A percentile compares a stretch with the other conserved stretches of the same genome.
Conservation (phyloP, 2,329 filamentous ascomycete species). For the Myriosclerotinia scirpicola region DNA sequence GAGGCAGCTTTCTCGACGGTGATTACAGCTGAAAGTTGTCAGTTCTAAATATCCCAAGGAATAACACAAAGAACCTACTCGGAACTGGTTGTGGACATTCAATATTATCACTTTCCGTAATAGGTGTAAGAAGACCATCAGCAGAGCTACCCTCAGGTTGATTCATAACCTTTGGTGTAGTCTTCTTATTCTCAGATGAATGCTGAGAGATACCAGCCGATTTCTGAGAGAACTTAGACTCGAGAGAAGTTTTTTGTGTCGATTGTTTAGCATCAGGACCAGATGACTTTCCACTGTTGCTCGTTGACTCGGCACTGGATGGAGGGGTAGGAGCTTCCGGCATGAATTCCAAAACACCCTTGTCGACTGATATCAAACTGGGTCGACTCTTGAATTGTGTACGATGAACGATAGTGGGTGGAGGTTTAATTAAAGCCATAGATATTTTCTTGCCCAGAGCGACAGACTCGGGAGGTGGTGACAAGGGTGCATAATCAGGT, state of each 20-base stretch:
- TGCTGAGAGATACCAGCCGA: conserved; percentile 34
- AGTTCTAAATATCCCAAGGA: conserved; percentile 1
- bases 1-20: conserved; percentile 79
- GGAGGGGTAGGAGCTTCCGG: conserved; percentile 32
- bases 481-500: conserved; percentile 17
- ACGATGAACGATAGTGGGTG: conserved; percentile 48
- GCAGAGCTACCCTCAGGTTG: conserved; percentile 30
- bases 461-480: conserved; percentile 9
- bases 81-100: conserved; percentile 35
- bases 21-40: conserved; percentile 33
- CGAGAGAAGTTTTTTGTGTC: conserved; percentile 42
- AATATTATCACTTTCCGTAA: conserved; percentile 32
- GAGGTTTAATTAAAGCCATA: conserved; percentile 43
- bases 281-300: conserved; percentile 38
- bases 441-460: conserved; percentile 42
- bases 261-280: conserved; percentile 35
- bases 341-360: conserved; percentile 31
- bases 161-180: conserved; percentile 25
- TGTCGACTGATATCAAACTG: conserved; percentile 42
- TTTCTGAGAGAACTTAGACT: conserved; percentile 45
- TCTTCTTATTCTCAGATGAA: conserved; percentile 38
- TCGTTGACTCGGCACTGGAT: conserved; percentile 35
- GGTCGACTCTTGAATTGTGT: conserved; percentile 44
- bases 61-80: conserved; percentile 30
- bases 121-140: conserved; percentile 35